phyloP scores from a whole-genome alignment of 192 early-diverging fungal genomes.

The Bifiguratus adelaidae region DNA sequence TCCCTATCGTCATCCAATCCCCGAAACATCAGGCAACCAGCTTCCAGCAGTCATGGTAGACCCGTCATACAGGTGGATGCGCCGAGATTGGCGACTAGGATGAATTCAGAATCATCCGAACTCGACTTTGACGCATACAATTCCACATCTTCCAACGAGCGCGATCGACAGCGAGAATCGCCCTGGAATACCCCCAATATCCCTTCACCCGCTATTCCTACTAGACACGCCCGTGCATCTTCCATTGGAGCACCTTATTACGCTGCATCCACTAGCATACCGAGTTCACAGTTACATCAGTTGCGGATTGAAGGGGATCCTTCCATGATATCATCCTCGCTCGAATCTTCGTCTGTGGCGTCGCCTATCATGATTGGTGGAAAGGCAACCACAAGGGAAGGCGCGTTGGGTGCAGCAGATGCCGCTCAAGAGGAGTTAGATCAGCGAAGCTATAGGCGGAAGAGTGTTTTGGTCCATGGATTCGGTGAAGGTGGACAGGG shows the following conservation, averaged over 20 bases:
- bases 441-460: not conserved
- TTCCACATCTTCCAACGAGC: too few species aligned
- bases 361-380: not conserved
- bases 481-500: not conserved
- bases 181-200: too few species aligned
- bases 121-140: too few species aligned
- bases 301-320: constrained; percentile 5
- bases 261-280: constrained; percentile 12
- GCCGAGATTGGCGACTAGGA: too few species aligned
- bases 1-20: too few species aligned
- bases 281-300: constrained; percentile 10
- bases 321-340: not conserved
- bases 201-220: too few species aligned
- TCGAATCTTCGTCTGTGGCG: not conserved
- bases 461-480: not conserved
- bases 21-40: too few species aligned
- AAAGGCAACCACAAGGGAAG: not conserved
- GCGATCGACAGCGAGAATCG: too few species aligned
- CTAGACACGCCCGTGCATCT: constrained; percentile 6
- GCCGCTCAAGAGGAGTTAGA: not conserved
- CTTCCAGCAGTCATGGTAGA: too few species aligned
- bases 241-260: constrained; percentile 24
- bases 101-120: too few species aligned
- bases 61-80: too few species aligned
- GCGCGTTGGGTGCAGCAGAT: not conserved